phyloP scores from a whole-genome alignment of 2,329 filamentous ascomycete species.

The Chaetomiaceae sp. region DNA sequence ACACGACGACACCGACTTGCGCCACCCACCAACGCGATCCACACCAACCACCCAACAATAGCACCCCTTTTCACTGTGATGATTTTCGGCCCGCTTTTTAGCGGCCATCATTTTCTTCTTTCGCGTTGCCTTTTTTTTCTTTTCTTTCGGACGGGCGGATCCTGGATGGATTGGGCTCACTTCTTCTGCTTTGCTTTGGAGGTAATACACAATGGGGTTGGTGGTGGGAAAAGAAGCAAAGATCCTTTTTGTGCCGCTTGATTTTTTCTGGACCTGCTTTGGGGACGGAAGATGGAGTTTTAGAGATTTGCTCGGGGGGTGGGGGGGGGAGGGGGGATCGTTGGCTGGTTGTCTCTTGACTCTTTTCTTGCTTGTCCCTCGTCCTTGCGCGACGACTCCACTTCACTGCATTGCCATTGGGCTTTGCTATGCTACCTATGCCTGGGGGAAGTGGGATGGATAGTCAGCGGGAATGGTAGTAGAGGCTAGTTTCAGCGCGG shows the following conservation, averaged over 20 bases:
- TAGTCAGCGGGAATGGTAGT: too few relatives aligned
- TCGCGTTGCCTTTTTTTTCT: too few relatives aligned
- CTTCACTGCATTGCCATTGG: too few relatives aligned
- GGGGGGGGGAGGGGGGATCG: too few relatives aligned
- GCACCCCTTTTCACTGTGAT: background rate
- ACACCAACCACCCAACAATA: background rate
- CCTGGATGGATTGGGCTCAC: constrained; percentile 2
- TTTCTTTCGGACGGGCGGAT: background rate
- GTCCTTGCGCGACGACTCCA: background rate
- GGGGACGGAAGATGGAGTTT: background rate
- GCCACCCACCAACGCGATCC: background rate
- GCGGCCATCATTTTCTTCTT: background rate
- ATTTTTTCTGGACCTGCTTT: background rate
- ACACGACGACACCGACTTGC: background rate
- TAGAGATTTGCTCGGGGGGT: constrained; percentile 1
- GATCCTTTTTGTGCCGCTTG: background rate
- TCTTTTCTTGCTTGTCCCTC: background rate
- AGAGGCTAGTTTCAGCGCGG: background rate
- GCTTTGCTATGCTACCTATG: too few relatives aligned
- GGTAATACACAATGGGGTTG: background rate
- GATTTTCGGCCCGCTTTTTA: background rate
- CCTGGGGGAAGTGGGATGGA: too few relatives aligned
- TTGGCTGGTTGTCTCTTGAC: background rate
- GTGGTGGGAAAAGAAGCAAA: constrained; percentile 8
- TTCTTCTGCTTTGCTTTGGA: constrained; percentile 4